Percentiles rank a stretch among this genome's conserved stretches.
Evolutionary conservation across 2,329 filamentous ascomycete genomes (phyloP).

Genomic region (Amylocarpus encephaloides): DNA sequence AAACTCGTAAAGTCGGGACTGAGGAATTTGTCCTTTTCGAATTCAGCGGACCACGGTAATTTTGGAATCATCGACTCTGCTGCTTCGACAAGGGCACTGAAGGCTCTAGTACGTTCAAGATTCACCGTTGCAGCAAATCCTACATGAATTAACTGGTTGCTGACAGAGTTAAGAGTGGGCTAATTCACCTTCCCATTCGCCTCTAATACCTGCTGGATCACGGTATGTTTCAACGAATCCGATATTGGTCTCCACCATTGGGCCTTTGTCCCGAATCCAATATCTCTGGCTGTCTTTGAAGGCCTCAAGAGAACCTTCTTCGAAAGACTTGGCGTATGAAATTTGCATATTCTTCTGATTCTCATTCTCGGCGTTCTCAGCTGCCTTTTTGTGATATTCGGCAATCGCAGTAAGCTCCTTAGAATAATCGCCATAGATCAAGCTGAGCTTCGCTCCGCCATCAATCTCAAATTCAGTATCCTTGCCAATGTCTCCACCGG

Average conservation of each 20-base stretch:
- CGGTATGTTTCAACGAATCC: conserved; percentile 84
- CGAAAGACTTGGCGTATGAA: conserved; percentile 70
- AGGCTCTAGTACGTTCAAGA: conserved; percentile 81
- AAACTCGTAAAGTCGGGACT: conserved; percentile 94
- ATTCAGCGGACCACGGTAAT: conserved; percentile 79
- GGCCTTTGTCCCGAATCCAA: conserved; percentile 80
- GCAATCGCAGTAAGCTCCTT: conserved; percentile 66
- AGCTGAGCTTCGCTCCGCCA: conserved; percentile 54
- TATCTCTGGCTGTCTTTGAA: conserved; percentile 75
- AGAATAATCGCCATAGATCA: conserved; percentile 70
- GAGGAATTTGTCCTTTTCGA: conserved; percentile 94
- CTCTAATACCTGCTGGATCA: conserved; percentile 73
- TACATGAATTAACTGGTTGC: conserved; percentile 6
- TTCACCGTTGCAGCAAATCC: conserved; percentile 77
- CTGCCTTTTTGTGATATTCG: conserved; percentile 61
- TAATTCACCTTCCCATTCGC: conserved; percentile 67
- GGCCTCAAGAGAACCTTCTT: conserved; percentile 64
- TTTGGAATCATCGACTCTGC: conserved; percentile 81
- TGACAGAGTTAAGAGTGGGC: neutral
- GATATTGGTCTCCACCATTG: conserved; percentile 70
- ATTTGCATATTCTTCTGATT: conserved; percentile 67
- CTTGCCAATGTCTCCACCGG: conserved; percentile 64
- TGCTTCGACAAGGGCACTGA: conserved; percentile 74
- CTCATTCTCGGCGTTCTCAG: conserved; percentile 64
- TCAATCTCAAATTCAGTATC: conserved; percentile 54